Percentiles rank a stretch among this genome's conserved stretches.
These are phyloP conservation scores for Starmerella asiatica DNA, from an alignment of 805 yeast genomes.

Conservation along the genomic window DNA sequence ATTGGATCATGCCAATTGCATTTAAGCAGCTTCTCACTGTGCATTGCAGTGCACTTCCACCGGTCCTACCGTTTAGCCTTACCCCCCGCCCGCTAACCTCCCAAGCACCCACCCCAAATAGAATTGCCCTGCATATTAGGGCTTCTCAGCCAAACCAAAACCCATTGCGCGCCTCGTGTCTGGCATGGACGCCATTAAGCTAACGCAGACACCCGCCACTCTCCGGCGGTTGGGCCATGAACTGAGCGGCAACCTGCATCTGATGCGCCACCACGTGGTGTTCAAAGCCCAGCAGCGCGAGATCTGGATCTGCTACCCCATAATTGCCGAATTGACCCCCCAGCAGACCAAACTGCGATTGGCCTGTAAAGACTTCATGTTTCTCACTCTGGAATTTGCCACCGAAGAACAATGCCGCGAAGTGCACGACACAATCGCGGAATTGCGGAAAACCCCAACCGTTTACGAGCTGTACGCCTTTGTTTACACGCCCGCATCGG, in stretches of 20 bases:
- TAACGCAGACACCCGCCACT: slow-evolving; percentile 29
- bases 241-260: slow-evolving; percentile 47
- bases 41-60: too few relatives aligned
- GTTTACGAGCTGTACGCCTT: slow-evolving; percentile 63
- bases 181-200: slow-evolving; percentile 17
- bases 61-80: too few relatives aligned
- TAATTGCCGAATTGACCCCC: slow-evolving; percentile 38
- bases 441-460: slow-evolving; percentile 43
- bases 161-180: too few relatives aligned
- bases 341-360: slow-evolving; percentile 36
- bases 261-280: slow-evolving; percentile 65
- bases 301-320: slow-evolving; percentile 85
- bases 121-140: too few relatives aligned
- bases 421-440: slow-evolving; percentile 59
- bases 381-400: slow-evolving; percentile 59
- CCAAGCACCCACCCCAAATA: too few relatives aligned
- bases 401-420: slow-evolving; percentile 48
- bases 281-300: slow-evolving; percentile 42
- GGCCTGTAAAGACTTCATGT: slow-evolving; percentile 74
- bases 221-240: slow-evolving; percentile 46
- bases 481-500: slow-evolving; percentile 57
- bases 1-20: too few relatives aligned
- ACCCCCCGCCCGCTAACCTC: too few relatives aligned
- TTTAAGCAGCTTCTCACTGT: too few relatives aligned
- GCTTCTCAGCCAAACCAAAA: too few relatives aligned